Base-by-base conservation (phyloP, 305 asterid genomes). In the Fraxinus paxiana region DNA sequence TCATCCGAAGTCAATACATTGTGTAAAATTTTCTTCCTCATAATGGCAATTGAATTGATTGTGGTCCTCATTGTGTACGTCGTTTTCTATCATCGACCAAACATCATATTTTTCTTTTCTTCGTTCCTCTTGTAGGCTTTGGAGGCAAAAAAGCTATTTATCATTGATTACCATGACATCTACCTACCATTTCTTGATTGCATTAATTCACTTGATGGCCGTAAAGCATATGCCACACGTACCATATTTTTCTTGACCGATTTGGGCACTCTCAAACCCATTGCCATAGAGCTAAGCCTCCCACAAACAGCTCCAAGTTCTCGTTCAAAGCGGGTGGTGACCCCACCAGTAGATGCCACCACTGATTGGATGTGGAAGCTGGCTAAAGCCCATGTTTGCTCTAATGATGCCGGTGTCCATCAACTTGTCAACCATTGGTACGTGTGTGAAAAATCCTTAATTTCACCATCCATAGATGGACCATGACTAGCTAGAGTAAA, bases 341-440 rank as follows among this genome's bases (percentile, higher is more conserved):
- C 97, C 6, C 97, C 97, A 0, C 93, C 98, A 0, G 90, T 82
- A 0, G 94, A 91, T 48, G 97, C 98, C 48, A 90, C 98, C 73
- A 82, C 91, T 41, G 87, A 85, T 48, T 96, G 99, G 99, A 86
- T 56, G 80, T 96, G 99, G 99, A 93, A 89, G 43, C 79, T 96
- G 26, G 99, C 98, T 2, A 96, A 94, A 84, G 94, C 98, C 71
- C 98, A 94, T 43, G 98, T 94, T 77, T 94, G n/a, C 97, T 75
- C 99, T 38, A 96, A 96, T 10, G 99, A 96, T 78, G 99, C 99
- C 22, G 99, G 98, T 7, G 98, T 94, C 22, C 99, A 96, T 79
- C 99, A 96, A 85, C 95, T 92, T 4, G 98, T 94, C 79, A 90
- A 96, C 89, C 99, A 96, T 84, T 96, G 98, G 99, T 96, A 90